Conservation (phyloP, 768 basidiomycete genomes). For the Trametes meyenii region DNA sequence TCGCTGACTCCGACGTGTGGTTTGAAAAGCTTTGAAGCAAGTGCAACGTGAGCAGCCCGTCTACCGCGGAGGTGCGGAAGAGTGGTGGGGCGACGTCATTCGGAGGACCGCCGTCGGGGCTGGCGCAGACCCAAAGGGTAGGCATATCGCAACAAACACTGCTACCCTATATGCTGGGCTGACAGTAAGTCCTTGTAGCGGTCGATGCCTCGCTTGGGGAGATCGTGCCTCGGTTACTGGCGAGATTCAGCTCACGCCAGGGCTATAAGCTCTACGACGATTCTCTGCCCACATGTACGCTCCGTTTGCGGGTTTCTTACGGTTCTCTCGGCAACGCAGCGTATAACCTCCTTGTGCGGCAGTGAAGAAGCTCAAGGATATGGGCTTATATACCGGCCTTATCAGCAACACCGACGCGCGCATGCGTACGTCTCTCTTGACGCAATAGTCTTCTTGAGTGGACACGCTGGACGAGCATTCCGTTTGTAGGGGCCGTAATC, state of each 20-base stretch:
- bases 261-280: slow-evolving; percentile 69
- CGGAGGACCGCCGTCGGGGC: slow-evolving; percentile 73
- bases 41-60: slow-evolving; percentile 62
- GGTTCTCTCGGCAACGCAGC: background rate
- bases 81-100: slow-evolving; percentile 84
- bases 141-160: slow-evolving; percentile 9
- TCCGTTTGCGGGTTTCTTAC: background rate
- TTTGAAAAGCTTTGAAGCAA: slow-evolving; percentile 45
- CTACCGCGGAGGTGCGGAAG: slow-evolving; percentile 55
- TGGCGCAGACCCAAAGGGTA: slow-evolving; percentile 63
- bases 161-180: background rate
- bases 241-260: slow-evolving; percentile 67
- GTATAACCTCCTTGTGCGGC: background rate
- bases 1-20: background rate
- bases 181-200: slow-evolving; percentile 37
- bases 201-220: slow-evolving; percentile 54
- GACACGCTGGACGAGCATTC: background rate
- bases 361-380: slow-evolving; percentile 51
- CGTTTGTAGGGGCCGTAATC: slow-evolving; percentile 46
- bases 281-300: slow-evolving; percentile 48
- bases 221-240: slow-evolving; percentile 65
- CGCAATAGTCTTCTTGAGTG: background rate
- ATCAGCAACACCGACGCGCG: slow-evolving; percentile 76
- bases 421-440: slow-evolving; percentile 53
- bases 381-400: slow-evolving; percentile 56